Conservation (phyloP, 2,329 filamentous ascomycete genomes). For the Ophiocordyceps australis region DNA sequence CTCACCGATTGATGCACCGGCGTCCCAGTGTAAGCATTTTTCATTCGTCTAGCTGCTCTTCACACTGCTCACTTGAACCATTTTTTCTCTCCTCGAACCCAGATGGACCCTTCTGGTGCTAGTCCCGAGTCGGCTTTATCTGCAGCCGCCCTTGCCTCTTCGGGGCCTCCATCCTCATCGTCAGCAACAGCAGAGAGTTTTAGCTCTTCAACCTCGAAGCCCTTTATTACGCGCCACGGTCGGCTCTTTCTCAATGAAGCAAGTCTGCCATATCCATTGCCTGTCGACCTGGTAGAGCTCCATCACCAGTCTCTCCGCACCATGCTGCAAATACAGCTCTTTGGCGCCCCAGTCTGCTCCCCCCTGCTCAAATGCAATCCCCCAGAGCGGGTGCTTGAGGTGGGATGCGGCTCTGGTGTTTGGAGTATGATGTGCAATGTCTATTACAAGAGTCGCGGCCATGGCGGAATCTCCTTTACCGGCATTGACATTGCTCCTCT, state of each 20-base stretch:
- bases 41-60: too few species aligned
- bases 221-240: conserved; percentile 57
- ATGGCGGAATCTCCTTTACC: conserved; percentile 55
- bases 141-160: conserved; percentile 20
- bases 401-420: conserved; percentile 75
- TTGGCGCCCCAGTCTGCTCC: conserved; percentile 63
- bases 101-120: conserved; percentile 15
- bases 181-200: conserved; percentile 19
- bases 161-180: conserved; percentile 26
- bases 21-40: too few species aligned
- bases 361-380: conserved; percentile 46
- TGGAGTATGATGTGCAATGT: conserved; percentile 84
- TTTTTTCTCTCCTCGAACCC: too few species aligned
- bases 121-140: conserved; percentile 28
- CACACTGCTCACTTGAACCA: too few species aligned
- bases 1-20: too few species aligned
- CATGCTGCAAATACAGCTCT: conserved; percentile 62
- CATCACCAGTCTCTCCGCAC: conserved; percentile 78
- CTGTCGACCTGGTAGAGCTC: conserved; percentile 71
- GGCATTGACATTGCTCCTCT: conserved; percentile 68
- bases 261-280: conserved; percentile 61
- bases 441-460: conserved; percentile 52
- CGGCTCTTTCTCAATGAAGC: conserved; percentile 68
- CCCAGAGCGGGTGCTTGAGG: conserved; percentile 62
- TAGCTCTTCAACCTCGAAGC: conserved; percentile 19